Evolutionary conservation across 345 rosid species (phyloP).

Genomic region (Rhodomyrtus tomentosa): DNA sequence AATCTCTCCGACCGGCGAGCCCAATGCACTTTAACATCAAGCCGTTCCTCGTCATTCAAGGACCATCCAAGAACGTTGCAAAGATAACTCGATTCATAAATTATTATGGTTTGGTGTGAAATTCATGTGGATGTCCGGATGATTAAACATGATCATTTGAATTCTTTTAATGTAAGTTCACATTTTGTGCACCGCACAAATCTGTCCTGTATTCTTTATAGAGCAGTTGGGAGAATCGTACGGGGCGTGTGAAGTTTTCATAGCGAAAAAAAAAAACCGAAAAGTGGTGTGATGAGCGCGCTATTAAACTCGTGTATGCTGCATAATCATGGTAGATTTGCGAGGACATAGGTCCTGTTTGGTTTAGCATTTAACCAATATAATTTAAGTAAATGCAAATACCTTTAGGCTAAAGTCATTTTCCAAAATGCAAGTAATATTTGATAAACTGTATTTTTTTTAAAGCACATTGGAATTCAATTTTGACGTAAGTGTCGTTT

Average conservation of each 20-base stretch:
- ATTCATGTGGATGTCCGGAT: background rate
- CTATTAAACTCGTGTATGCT: too few relatives aligned
- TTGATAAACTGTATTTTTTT: too few relatives aligned
- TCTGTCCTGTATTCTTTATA: background rate
- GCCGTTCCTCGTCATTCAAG: background rate
- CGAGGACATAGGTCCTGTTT: background rate
- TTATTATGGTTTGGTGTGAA: background rate
- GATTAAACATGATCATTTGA: background rate
- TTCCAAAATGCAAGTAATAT: too few relatives aligned
- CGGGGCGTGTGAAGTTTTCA: background rate
- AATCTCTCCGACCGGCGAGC: background rate
- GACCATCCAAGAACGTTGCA: background rate
- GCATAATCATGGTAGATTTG: background rate
- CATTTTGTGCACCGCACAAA: background rate
- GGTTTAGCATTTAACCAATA: too few relatives aligned
- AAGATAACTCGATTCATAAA: background rate
- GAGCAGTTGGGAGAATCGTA: accelerated
- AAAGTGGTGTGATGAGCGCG: background rate
- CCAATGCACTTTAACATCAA: background rate
- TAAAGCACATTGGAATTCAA: too few relatives aligned
- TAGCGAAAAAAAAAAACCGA: background rate
- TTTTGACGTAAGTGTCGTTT: too few relatives aligned
- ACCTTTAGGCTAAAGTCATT: too few relatives aligned
- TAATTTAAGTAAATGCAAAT: too few relatives aligned
- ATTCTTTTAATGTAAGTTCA: background rate